Evolutionary conservation across 257 asterid genomes (phyloP), one percentile per base, ranked within the genome.

Genomic region (Nyctanthes arbortristis): DNA sequence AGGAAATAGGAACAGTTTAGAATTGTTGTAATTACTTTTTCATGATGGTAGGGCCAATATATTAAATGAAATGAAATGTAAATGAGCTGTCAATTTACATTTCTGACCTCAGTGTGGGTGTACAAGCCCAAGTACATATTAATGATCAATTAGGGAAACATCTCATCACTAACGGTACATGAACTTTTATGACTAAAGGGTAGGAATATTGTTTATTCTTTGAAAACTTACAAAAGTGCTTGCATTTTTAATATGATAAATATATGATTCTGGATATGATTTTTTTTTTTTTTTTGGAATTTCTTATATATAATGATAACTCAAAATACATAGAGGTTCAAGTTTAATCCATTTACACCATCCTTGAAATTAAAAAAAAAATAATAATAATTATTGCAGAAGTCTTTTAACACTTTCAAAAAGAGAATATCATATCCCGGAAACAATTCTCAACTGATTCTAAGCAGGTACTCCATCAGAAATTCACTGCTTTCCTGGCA

Each of bases 401-500:
- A 67, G 20, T 16, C 49, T n/a, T 57, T 20, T 27, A 22, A 70
- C 27, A 66, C 35, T 35, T 59, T 47, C 43, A 60, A 37, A 49
- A 62, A 40, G 39, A 11, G 5, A 61, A 30, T 61, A 62, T 43
- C 30, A 40, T n/a, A 66, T 55, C 62, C 66, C 72, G 36, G 2
- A 8, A 37, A 77, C n/a, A 30, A 8, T 20, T 29, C 25, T 33
- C 63, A 6, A 39, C 4, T 20, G 4, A 37, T 69, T 49, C n/a
- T 5, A 22, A 24, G 22, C 2, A 7, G 13, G 62, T 54, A 34
- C 54, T 63, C 27, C 55, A 32, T 22, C 20, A 13, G 9, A 35
- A 28, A 66, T 68, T 80, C 75, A 87, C 29, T 81, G 91, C 68
- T 81, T 91, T 16, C 83, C 82, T 0, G 96, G 87, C 55, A 89